Evolutionary conservation across 306 rosid genomes (phyloP).

Genomic region (Delonix regia): DNA sequence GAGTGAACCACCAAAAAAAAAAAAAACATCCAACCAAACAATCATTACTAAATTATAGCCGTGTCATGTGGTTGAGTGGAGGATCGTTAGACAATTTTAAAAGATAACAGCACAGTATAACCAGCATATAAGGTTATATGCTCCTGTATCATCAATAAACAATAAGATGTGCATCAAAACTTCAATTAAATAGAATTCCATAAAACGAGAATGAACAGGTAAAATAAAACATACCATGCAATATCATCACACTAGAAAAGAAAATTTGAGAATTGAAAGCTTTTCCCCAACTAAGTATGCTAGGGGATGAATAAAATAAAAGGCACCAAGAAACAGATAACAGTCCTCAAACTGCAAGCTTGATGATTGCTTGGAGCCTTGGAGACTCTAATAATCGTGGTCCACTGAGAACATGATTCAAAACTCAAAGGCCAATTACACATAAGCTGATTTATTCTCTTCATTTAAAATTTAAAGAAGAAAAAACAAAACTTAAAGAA

Average conservation of each 20-base stretch:
- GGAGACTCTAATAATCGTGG: background rate
- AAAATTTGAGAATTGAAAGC: background rate
- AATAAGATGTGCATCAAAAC: background rate
- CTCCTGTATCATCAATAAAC: background rate
- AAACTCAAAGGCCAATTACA: background rate
- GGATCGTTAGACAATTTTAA: background rate
- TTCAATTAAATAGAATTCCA: background rate
- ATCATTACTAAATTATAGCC: background rate
- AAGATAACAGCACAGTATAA: background rate
- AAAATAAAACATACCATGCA: background rate
- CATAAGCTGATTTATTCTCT: background rate
- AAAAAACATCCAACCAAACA: background rate
- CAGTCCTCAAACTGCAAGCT: background rate
- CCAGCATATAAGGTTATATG: background rate
- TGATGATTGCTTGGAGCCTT: background rate
- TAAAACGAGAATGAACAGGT: background rate
- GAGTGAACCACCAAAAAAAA: background rate
- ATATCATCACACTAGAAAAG: background rate
- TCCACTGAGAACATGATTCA: background rate
- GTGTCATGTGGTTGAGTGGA: background rate
- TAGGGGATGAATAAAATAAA: background rate
- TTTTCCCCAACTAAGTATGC: background rate
- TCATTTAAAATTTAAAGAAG: background rate
- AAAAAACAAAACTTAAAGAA: background rate
- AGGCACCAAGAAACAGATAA: background rate